Base-by-base conservation (phyloP, 768 basidiomycete genomes). In the Macrocybe gigantea region DNA sequence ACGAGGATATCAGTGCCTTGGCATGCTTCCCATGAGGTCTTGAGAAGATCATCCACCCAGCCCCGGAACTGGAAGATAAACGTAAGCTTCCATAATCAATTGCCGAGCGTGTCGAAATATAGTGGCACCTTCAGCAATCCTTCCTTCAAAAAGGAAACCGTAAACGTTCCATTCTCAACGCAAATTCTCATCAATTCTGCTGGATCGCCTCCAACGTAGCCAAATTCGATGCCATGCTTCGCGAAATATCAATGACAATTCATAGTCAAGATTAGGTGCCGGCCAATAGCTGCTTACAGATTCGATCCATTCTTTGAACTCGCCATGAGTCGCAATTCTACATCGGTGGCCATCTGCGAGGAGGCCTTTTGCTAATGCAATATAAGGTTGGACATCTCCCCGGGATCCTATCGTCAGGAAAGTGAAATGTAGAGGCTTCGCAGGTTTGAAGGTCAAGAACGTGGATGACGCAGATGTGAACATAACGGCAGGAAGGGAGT, bases 301-400 rank as follows among this genome's bases (percentile, higher is more conserved):
- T 74, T 93, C 91, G 49, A 96, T 83, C 95, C 95, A 99, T 39
- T 86, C 84, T 63, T 82, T 80, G 66, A 94, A 99, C 65, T 98
- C 96, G 15, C 84, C 87, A 56, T 99, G 95, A 7, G 93, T 94
- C 3, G 96, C 95, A 52, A 99, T 98, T 54, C 82, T 83, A 49
- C 83, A 85, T 37, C 70, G 77, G 65, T 99, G 95, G 0, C 95
- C 95, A 63, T 95, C 90, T 5, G 82, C 80, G 66, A 90, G 84
- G 22, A 95, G 67, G 0, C 93, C 94, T 64, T 94, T 96, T 15
- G 90, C 89, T 7, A 99, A 74, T 1, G 96, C 85, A 56, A 99
- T 98, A 61, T 98, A 99, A 8, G 95, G 95, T 64, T 99, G 95
- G 7, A 98, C 96, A 62, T 99, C 95, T 44, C 95, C 95, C 44